These are phyloP conservation scores for Arabis alpina DNA, from an alignment of 345 rosid species.

Conservation along the genomic window DNA sequence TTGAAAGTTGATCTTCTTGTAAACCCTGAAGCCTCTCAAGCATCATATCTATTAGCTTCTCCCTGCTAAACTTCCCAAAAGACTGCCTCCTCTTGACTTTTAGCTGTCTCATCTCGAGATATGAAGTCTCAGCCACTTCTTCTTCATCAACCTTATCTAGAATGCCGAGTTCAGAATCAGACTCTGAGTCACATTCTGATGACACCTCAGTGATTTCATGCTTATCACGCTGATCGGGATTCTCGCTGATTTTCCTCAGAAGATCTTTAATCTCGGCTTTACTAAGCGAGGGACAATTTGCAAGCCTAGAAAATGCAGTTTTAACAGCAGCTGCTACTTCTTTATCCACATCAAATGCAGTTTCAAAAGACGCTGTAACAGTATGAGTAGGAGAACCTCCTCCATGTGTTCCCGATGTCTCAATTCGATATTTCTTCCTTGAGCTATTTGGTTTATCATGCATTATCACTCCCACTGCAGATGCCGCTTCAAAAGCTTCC, in stretches of 20 bases:
- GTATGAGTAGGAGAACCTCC: slow-evolving; percentile 71
- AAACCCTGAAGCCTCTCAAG: slow-evolving; percentile 79
- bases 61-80: slow-evolving; percentile 52
- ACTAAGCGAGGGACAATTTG: slow-evolving; percentile 56
- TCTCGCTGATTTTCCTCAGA: slow-evolving; percentile 73
- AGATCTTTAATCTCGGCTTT: slow-evolving; percentile 74
- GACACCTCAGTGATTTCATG: slow-evolving; percentile 56
- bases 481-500: slow-evolving; percentile 88
- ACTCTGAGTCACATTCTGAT: slow-evolving; percentile 64
- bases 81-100: slow-evolving; percentile 68
- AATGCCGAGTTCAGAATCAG: slow-evolving; percentile 55
- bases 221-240: slow-evolving; percentile 55
- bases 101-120: slow-evolving; percentile 46
- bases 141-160: slow-evolving; percentile 42
- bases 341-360: slow-evolving; percentile 90
- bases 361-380: slow-evolving; percentile 83
- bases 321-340: slow-evolving; percentile 93
- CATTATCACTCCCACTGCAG: slow-evolving; percentile 85
- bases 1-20: slow-evolving; percentile 90
- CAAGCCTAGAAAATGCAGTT: slow-evolving; percentile 72
- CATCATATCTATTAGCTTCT: slow-evolving; percentile 73
- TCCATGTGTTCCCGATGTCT: slow-evolving; percentile 54
- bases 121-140: slow-evolving; percentile 45
- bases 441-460: slow-evolving; percentile 75
- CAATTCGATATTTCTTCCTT: slow-evolving; percentile 53